Evolutionary conservation across 2,329 filamentous ascomycete genomes (phyloP), one percentile per base, ranked within the genome.

Genomic region (Penicillium sp.): DNA sequence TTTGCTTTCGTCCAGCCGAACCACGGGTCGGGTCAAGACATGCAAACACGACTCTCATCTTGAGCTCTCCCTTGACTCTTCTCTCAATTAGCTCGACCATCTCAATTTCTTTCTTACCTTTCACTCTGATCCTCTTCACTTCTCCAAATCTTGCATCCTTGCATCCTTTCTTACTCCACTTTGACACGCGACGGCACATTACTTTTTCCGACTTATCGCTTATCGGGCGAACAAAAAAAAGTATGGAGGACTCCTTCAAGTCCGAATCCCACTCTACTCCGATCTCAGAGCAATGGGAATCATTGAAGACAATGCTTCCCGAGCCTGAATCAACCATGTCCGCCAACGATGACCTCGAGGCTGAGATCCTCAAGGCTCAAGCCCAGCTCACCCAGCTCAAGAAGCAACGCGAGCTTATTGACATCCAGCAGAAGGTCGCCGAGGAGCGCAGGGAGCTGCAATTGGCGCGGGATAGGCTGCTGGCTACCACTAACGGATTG

Each of bases 351-450:
- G 51, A 53, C 9, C 32, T 53, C n/a, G 51, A 53, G 34, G 46
- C 24, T 10, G 31, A 53, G 42, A 53, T 53, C 9, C 51, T 40
- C 36, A 32, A 53, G 36, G 51, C 51, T 9, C 51, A 53, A 40
- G 51, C 46, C 38, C 51, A 53, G 36, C 18, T 53, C 16, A 21
- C 34, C 32, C 29, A 41, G 43, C n/a, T 53, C 40, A 53, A 53
- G 32, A 53, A 45, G 41, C 51, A 53, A 41, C 51, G 51, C 6
- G 46, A 50, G 41, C 51, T 53, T 46, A 53, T 53, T 45, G 51
- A 53, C 13, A 53, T 53, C 46, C 48, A 53, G 22, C 51, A 53
- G 29, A 49, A 53, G 27, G 51, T 53, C 16, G 51, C 51, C 13
- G 51, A 53, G 21, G 51, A 53, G 21, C 32, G 42, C 6, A 40